phyloP scores from a whole-genome alignment of 2,329 filamentous ascomycete genomes.

The Neofusicoccum cordaticola region DNA sequence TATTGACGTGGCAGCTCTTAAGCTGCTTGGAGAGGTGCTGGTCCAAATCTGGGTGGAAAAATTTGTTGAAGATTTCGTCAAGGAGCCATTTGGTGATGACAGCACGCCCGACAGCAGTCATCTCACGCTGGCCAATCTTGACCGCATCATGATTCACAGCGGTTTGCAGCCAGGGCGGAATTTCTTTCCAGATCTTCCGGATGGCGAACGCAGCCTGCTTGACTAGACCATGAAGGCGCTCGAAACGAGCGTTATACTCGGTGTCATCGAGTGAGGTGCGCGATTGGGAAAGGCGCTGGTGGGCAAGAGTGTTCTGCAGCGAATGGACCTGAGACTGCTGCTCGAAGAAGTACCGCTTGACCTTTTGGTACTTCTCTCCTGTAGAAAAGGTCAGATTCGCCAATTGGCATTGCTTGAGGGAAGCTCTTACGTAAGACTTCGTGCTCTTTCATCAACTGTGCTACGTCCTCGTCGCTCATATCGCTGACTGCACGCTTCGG shows the following conservation, averaged over 20 bases:
- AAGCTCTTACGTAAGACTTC: conserved; percentile 45
- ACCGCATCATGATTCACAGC: conserved; percentile 84
- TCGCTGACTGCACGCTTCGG: conserved; percentile 39
- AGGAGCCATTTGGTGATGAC: conserved; percentile 87
- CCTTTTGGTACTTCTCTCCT: conserved; percentile 97
- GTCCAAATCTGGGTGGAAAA: conserved; percentile 89
- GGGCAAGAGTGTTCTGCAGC: conserved; percentile 94
- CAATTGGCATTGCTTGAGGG: conserved; percentile 20
- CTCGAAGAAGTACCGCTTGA: conserved; percentile 96
- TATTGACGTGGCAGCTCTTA: conserved; percentile 83
- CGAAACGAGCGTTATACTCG: conserved; percentile 87
- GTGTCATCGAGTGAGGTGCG: conserved; percentile 92
- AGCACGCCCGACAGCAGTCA: conserved; percentile 91
- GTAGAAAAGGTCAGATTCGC: conserved; percentile 10
- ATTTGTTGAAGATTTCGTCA: conserved; percentile 85
- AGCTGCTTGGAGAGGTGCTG: conserved; percentile 70
- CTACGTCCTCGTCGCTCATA: conserved; percentile 48
- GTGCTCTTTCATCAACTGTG: conserved; percentile 48
- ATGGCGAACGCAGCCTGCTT: conserved; percentile 95
- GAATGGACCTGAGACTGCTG: conserved; percentile 86
- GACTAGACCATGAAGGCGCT: conserved; percentile 86
- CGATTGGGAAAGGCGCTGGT: conserved; percentile 91
- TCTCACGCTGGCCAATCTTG: conserved; percentile 88
- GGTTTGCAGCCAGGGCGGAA: conserved; percentile 76
- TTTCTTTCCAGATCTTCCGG: conserved; percentile 83